Conservation (phyloP, 345 rosid species). For the Citrus unshiu region DNA sequence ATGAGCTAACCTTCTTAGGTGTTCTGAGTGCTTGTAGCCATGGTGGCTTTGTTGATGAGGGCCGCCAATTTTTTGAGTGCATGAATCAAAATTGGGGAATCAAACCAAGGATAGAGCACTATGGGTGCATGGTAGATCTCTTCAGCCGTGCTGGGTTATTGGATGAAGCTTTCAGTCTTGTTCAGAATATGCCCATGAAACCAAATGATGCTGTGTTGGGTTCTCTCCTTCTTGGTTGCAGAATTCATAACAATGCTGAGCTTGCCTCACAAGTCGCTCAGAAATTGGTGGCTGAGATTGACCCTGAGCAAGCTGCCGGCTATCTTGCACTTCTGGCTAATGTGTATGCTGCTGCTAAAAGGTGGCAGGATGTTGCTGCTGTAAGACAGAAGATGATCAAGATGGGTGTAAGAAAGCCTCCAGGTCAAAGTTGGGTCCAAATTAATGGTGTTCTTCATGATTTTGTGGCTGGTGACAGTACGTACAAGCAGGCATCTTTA, state of each 20-base stretch:
- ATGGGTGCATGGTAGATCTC: constrained; percentile 47
- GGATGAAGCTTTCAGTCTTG: constrained; percentile 38
- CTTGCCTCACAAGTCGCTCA: constrained; percentile 40
- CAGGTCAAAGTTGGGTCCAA: constrained; percentile 37
- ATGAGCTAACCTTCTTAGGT: constrained; percentile 37
- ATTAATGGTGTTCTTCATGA: constrained; percentile 28
- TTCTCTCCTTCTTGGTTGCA: constrained; percentile 45
- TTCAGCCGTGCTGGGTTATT: constrained; percentile 42
- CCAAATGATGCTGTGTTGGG: constrained; percentile 40
- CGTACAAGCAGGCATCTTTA: constrained; percentile 16
- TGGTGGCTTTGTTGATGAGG: constrained; percentile 36
- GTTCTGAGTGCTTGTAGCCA: constrained; percentile 48
- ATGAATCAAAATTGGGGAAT: constrained; percentile 35
- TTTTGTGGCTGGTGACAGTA: constrained; percentile 21
- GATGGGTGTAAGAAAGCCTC: constrained; percentile 30
- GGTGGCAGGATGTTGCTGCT: constrained; percentile 43
- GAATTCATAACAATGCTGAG: constrained; percentile 33
- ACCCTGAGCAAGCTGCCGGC: constrained; percentile 30
- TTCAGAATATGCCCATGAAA: constrained; percentile 36
- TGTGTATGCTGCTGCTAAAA: constrained; percentile 31
- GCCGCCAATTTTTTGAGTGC: constrained; percentile 23
- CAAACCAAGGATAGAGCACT: constrained; percentile 41
- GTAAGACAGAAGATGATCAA: constrained; percentile 30
- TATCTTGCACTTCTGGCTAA: constrained; percentile 40
- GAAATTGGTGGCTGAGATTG: constrained; percentile 27